A percentile compares a stretch with the other conserved stretches of the same genome.
phyloP scores from a whole-genome alignment of 192 early-diverging fungal species.

The Entrophospora sp. region DNA sequence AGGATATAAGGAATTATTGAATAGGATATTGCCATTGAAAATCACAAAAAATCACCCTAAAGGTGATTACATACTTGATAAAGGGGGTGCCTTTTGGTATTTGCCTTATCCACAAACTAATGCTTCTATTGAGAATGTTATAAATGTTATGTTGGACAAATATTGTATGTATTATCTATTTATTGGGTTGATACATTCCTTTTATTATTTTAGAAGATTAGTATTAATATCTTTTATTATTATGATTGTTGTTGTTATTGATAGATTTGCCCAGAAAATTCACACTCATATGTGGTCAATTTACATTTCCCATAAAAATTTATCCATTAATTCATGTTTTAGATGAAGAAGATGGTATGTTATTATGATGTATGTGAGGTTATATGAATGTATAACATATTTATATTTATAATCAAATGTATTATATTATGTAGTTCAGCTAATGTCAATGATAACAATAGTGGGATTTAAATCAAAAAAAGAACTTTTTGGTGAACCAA shows the following conservation, averaged over 20 bases:
- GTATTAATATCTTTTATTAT: too few relatives aligned
- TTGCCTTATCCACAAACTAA: not conserved
- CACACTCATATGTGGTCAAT: not conserved
- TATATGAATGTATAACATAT: too few relatives aligned
- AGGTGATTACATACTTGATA: not conserved
- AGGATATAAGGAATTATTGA: not conserved
- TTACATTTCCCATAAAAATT: not conserved
- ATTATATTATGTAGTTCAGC: not conserved
- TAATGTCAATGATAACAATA: not conserved
- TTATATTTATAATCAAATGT: not conserved
- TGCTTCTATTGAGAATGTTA: not conserved
- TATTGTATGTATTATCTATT: not conserved
- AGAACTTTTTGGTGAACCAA: not conserved
- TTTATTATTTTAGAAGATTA: not conserved
- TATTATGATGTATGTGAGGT: too few relatives aligned
- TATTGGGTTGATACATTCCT: not conserved
- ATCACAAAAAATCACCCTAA: slow-evolving; percentile 5
- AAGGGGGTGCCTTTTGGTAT: not conserved
- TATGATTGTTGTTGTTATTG: too few relatives aligned
- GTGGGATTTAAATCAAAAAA: slow-evolving; percentile 1
- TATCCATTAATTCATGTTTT: not conserved
- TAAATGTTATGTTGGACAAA: not conserved
- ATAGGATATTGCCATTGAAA: not conserved
- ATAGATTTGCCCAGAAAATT: not conserved
- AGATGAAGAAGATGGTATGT: not conserved